Evolutionary conservation across 179 eudicot species (phyloP), one percentile per base, ranked within the genome.

Genomic region (Drosera spatulata): DNA sequence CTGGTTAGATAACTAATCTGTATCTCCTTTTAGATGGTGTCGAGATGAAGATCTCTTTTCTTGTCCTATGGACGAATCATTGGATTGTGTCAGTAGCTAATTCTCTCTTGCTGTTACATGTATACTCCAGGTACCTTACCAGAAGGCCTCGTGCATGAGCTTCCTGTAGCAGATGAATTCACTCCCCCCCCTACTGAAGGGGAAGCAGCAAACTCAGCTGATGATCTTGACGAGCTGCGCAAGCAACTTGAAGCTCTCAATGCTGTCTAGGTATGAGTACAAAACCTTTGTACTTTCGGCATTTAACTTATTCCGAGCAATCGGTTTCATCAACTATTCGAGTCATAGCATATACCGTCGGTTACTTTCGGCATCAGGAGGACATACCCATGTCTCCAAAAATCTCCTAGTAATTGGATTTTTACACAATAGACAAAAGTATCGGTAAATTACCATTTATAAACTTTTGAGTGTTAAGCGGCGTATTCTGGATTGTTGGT

Each of bases 231-330:
- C 13, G 96, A 88, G 54, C 82, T 91, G n/a, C 72, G 80, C 62
- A 81, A 66, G 61, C 96, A 88, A 66, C 91, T 91, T 12, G 97
- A 91, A 22, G 88, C 95, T 22, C 88, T 91, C 61, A 91, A 88
- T 54, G 65, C 73, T 53, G 73, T 55, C 13, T 69, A 66, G 55
- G 41, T 22, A 22, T 22, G 33, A 22, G 33, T 22, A 22, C 33
- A 22, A 22, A 22, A 22, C 33, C 33, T 22, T 22, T 22, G 33
- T 22, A 22, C 33, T 22, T 22, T 22, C 1, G 33, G 33, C 33
- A 22, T 22, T 22, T 22, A 22, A 22, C 1, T 22, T 22, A 22
- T 22, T 22, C 33, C 33, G 33, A 22, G 33, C 33, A 0, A 22
- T 22, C 33, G 33, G 33, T 22, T 22, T 22, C 33, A 22, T 22